Evolutionary conservation across 768 basidiomycete genomes (phyloP), one percentile per base, ranked within the genome.

Genomic region (Collybia nuda): DNA sequence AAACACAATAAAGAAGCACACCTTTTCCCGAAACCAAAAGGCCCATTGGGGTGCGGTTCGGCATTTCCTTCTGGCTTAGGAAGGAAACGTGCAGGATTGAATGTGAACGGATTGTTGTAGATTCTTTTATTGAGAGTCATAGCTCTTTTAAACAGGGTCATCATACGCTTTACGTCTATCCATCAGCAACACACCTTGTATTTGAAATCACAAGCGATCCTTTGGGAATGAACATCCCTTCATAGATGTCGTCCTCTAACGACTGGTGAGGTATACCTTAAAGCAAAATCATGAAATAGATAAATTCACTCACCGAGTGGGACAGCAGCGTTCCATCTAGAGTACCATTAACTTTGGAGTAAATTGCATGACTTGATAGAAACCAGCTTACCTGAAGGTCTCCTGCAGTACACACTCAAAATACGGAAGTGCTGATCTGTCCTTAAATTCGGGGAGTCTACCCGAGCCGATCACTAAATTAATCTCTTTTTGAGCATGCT

Each of bases 1-100:
- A 17, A 23, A 18, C 6, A 15, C 12, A 28, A n/a, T 12, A 47
- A 15, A 6, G 5, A 2, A n/a, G 19, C 38, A 11, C 40, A 55
- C 53, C 53, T 47, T 22, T 40, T 26, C 19, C 51, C 51, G 29
- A 60, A 65, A 11, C 65, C 65, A 42, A 64, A 67, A 1, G 50
- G 23, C 28, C 22, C 55, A 36, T 1, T 46, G 18, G 39, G 45
- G 42, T 29, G 47, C n/a, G 40, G 53, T 18, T 50, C 59, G 6
- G 28, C 58, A 35, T 45, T 58, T 3, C 50, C 55, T 2, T 38
- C 58, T 36, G 50, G 57, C 39, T 15, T 53, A 28, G 50, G 51
- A 2, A 75, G 54, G 45, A 68, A 79, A 14, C 77, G 65, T 18
- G 72, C 68, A 5, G 77, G 79, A 0, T 56, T 55, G 56, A 77